These are phyloP conservation scores for Vicia faba DNA, from an alignment of 306 rosid species.

Conservation along the genomic window DNA sequence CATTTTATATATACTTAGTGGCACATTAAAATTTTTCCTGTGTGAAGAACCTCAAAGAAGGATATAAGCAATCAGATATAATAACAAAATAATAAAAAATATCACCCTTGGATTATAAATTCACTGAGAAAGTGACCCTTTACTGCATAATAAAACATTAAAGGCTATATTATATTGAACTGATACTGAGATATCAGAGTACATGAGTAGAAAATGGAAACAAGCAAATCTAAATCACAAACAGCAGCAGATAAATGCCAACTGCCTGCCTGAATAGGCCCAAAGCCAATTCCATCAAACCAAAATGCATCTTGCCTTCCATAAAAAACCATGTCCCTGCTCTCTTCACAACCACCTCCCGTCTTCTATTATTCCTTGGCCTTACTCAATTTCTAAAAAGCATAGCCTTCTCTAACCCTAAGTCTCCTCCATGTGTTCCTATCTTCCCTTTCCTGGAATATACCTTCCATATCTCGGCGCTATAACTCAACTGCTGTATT, in stretches of 20 bases:
- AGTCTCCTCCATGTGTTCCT: background rate
- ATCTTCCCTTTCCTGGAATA: slow-evolving; percentile 3
- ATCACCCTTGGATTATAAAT: slow-evolving; percentile 11
- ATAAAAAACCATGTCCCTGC: background rate
- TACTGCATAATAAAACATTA: background rate
- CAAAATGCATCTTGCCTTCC: background rate
- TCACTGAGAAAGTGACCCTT: background rate
- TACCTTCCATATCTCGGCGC: slow-evolving; percentile 1
- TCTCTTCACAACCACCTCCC: background rate
- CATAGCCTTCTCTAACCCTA: background rate
- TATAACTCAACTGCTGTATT: background rate
- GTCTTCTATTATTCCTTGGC: background rate
- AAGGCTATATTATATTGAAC: background rate
- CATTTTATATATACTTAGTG: slow-evolving; percentile 13
- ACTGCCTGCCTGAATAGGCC: background rate
- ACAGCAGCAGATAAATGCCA: background rate
- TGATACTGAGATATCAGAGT: background rate
- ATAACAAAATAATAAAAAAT: slow-evolving; percentile 13
- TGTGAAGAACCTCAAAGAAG: slow-evolving; percentile 11
- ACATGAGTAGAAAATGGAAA: slow-evolving; percentile 5
- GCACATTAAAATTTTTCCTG: background rate
- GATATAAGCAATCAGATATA: slow-evolving; percentile 7
- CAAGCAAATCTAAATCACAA: background rate
- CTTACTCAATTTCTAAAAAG: background rate
- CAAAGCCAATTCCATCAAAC: background rate